These are phyloP conservation scores for Aspergillus melleus DNA, from an alignment of 2,329 filamentous ascomycete genomes.

Conservation along the genomic window DNA sequence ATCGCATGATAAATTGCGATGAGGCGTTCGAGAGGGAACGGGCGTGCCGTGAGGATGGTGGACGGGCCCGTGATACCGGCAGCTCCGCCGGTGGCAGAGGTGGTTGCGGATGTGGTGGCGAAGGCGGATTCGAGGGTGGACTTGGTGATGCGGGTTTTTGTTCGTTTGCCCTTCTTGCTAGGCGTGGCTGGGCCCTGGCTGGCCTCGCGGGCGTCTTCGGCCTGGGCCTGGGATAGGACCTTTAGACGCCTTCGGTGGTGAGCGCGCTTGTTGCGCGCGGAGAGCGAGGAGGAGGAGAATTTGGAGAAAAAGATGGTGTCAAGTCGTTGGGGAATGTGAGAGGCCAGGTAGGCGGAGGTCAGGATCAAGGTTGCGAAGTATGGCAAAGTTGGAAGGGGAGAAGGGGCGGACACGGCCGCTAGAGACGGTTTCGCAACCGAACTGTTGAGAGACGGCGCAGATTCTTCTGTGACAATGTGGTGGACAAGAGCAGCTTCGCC, in stretches of 20 bases:
- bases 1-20: constrained; percentile 51
- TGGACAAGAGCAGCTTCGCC: constrained; percentile 47
- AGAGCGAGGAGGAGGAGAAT: constrained; percentile 45
- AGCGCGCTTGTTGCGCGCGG: constrained; percentile 45
- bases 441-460: constrained; percentile 11
- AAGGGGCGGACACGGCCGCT: constrained; percentile 26
- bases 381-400: constrained; percentile 40
- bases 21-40: constrained; percentile 48
- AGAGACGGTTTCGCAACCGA: constrained; percentile 19
- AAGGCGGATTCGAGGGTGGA: constrained; percentile 42
- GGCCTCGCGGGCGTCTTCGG: constrained; percentile 33
- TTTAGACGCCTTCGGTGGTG: constrained; percentile 45
- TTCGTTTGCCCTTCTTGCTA: constrained; percentile 35
- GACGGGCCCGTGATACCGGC: constrained; percentile 38
- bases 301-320: constrained; percentile 54
- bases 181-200: constrained; percentile 30
- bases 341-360: constrained; percentile 49
- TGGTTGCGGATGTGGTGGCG: constrained; percentile 39
- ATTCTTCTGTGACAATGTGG: constrained; percentile 38
- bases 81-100: constrained; percentile 30
- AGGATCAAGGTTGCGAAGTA: constrained; percentile 50
- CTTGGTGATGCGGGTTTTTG: constrained; percentile 43
- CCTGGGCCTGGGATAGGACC: constrained; percentile 39
- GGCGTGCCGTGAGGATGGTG: constrained; percentile 41
- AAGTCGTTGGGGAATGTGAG: constrained; percentile 47